phyloP scores from a whole-genome alignment of 2,329 filamentous ascomycete genomes.

The Leptographium flavum region DNA sequence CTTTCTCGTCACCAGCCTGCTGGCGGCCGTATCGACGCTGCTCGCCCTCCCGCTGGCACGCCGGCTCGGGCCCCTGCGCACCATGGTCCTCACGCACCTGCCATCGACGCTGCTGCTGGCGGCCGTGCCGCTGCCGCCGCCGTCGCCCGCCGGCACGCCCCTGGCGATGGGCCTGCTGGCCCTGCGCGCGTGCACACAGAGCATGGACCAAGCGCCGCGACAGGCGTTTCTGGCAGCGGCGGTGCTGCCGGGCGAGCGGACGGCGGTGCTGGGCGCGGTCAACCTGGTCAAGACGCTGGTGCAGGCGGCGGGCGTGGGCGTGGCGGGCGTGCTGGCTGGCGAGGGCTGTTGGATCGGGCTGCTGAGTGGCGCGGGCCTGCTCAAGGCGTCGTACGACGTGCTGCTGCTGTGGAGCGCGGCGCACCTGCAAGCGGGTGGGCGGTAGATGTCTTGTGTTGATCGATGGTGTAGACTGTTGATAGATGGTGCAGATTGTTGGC shows the following conservation, averaged over 20 bases:
- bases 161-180: constrained; percentile 38
- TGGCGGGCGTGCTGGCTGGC: constrained; percentile 49
- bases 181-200: constrained; percentile 45
- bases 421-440: not conserved
- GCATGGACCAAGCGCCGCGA: constrained; percentile 59
- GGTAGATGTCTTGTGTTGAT: too few species aligned
- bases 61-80: constrained; percentile 17
- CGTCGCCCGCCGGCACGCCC: constrained; percentile 2
- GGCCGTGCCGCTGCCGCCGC: constrained; percentile 28
- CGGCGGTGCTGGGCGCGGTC: constrained; percentile 55
- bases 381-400: constrained; percentile 11
- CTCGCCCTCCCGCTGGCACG: constrained; percentile 37
- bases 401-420: not conserved
- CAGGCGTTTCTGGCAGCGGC: constrained; percentile 55
- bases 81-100: constrained; percentile 63
- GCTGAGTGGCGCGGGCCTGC: constrained; percentile 8
- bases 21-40: constrained; percentile 36
- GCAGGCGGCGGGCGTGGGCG: constrained; percentile 45
- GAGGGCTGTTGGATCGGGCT: constrained; percentile 9
- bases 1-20: constrained; percentile 38
- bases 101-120: constrained; percentile 52
- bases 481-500: too few species aligned
- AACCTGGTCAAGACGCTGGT: constrained; percentile 55
- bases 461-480: too few species aligned
- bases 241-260: constrained; percentile 50